Percentiles rank a stretch among this genome's conserved stretches.
phyloP scores from a whole-genome alignment of 169 alveolate species.

The Plasmodium coatneyi region DNA sequence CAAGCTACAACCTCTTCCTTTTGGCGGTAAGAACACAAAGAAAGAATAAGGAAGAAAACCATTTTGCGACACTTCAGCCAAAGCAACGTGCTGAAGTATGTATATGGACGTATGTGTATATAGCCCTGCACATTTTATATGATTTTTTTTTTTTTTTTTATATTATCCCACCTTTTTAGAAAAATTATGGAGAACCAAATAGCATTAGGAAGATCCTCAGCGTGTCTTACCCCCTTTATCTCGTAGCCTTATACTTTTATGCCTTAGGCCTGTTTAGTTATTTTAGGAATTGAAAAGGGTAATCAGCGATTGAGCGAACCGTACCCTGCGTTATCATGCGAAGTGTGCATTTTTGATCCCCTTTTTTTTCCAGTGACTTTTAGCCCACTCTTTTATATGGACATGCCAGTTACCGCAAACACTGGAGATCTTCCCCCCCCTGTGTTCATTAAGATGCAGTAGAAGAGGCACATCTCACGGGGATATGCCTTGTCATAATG shows the following conservation, averaged over 20 bases:
- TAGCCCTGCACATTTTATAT: not conserved
- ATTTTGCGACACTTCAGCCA: not conserved
- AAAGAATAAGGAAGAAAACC: not conserved
- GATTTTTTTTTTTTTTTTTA: not conserved
- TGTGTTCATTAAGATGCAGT: not conserved
- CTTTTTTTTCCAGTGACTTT: not conserved
- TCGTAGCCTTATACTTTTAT: conserved; percentile 39
- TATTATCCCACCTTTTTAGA: conserved; percentile 1
- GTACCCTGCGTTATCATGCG: not conserved
- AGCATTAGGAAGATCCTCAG: conserved; percentile 3
- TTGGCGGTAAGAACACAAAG: conserved; percentile 35
- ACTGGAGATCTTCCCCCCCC: not conserved
- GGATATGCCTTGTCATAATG: not conserved
- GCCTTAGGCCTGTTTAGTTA: conserved; percentile 7
- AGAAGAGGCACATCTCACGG: not conserved
- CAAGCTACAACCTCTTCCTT: conserved; percentile 27
- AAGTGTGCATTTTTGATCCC: not conserved
- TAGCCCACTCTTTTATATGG: not conserved
- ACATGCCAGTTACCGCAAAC: not conserved
- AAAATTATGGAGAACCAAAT: not conserved
- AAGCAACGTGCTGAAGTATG: not conserved
- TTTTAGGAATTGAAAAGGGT: not conserved
- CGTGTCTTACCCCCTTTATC: conserved; percentile 28
- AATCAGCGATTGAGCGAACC: not conserved
- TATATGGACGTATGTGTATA: not conserved